These are phyloP conservation scores for Hypoxylon lienhwacheense DNA, from an alignment of 495 filamentous ascomycete genomes.

Conservation along the genomic window DNA sequence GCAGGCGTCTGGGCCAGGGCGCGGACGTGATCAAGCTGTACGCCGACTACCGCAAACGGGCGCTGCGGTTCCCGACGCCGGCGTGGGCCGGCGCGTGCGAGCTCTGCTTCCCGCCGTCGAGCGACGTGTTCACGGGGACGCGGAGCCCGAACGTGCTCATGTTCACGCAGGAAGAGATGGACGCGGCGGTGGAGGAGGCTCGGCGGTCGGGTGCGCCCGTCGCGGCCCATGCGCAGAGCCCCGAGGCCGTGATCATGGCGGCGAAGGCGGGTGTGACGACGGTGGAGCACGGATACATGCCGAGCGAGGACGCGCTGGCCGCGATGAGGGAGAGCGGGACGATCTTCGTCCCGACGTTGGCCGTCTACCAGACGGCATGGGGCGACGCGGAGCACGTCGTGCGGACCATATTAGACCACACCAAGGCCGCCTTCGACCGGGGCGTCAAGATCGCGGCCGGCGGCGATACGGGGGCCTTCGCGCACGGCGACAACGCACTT, in stretches of 20 bases:
- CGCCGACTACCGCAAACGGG: slow-evolving; percentile 54
- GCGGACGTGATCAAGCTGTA: slow-evolving; percentile 59
- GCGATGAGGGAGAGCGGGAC: slow-evolving; percentile 44
- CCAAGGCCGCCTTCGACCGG: slow-evolving; percentile 41
- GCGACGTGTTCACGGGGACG: slow-evolving; percentile 33
- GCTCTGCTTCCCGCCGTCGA: slow-evolving; percentile 23
- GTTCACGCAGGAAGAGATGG: slow-evolving; percentile 55
- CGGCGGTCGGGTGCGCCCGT: slow-evolving; percentile 45
- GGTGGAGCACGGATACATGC: slow-evolving; percentile 54
- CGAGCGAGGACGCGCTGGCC: slow-evolving; percentile 39
- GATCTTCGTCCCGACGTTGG: slow-evolving; percentile 55
- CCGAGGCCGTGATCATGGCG: slow-evolving; percentile 50
- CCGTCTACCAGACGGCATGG: slow-evolving; percentile 41
- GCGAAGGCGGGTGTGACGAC: slow-evolving; percentile 53
- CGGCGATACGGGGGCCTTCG: slow-evolving; percentile 55
- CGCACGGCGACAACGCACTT: slow-evolving; percentile 53
- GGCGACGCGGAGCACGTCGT: slow-evolving; percentile 5
- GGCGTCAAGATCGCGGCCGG: slow-evolving; percentile 53
- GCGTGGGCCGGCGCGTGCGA: slow-evolving; percentile 26
- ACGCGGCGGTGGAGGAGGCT: slow-evolving; percentile 53
- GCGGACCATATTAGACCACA: slow-evolving; percentile 34
- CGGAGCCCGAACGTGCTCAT: slow-evolving; percentile 48
- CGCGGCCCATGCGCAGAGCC: slow-evolving; percentile 49
- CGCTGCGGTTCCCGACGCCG: slow-evolving; percentile 48
- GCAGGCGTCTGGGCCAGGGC: slow-evolving; percentile 51